Evolutionary conservation across 2,329 filamentous ascomycete genomes (phyloP).

Genomic region (Dactylellina leptospora): DNA sequence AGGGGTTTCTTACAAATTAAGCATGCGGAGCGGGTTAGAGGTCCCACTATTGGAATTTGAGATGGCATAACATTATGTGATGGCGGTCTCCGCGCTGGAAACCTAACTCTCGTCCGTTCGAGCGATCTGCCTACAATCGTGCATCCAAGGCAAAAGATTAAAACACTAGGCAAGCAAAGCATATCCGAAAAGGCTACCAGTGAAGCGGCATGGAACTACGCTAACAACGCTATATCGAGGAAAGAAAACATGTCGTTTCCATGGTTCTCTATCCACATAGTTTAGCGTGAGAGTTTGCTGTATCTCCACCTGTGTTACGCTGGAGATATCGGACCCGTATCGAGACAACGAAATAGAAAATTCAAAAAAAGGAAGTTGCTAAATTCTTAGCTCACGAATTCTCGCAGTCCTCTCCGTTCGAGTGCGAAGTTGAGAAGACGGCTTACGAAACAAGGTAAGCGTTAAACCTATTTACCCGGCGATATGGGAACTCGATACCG

Average conservation of each 20-base stretch:
- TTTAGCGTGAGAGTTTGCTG: not conserved
- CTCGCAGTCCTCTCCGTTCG: not conserved
- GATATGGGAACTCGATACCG: constrained; percentile 43
- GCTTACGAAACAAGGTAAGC: not conserved
- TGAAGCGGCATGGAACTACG: not conserved
- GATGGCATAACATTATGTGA: constrained; percentile 6
- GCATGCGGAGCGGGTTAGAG: not conserved
- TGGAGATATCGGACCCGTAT: not conserved
- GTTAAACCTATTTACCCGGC: constrained; percentile 37
- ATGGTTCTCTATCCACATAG: too few relatives aligned
- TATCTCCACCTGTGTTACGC: not conserved
- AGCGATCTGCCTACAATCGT: constrained; percentile 2
- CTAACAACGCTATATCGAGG: not conserved
- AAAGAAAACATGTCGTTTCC: not conserved
- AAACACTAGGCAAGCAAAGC: not conserved
- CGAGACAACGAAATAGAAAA: not conserved
- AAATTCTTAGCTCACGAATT: not conserved
- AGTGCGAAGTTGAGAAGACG: not conserved
- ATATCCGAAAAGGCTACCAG: not conserved
- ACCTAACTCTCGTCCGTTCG: not conserved
- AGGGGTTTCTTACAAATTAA: not conserved
- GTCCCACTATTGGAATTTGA: not conserved
- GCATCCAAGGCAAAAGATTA: not conserved
- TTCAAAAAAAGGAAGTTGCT: not conserved
- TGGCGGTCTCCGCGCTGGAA: not conserved